Percentiles rank a stretch among this genome's conserved stretches.
These are phyloP conservation scores for Persicaria tinctoria DNA, from an alignment of 148 eudicot genomes.

Conservation along the genomic window DNA sequence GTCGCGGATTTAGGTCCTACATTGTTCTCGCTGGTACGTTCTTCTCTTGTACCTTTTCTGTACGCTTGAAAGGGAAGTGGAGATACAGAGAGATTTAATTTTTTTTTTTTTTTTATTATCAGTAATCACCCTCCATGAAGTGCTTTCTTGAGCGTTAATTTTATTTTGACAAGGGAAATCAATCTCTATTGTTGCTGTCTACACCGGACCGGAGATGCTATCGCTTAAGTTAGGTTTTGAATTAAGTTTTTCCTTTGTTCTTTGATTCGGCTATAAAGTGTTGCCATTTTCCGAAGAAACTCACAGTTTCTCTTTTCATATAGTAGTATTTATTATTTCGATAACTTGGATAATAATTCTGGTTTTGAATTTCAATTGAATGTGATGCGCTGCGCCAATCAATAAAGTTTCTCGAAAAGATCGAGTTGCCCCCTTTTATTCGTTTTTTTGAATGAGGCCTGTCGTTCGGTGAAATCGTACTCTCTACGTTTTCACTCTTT, in stretches of 20 bases:
- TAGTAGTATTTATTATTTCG: neutral
- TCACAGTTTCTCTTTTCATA: neutral
- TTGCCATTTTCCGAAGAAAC: neutral
- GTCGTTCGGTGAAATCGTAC: conserved; percentile 6
- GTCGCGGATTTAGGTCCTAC: neutral
- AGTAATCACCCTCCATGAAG: neutral
- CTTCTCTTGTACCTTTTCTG: neutral
- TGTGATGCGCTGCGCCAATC: conserved; percentile 3
- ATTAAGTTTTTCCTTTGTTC: neutral
- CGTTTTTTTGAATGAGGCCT: neutral
- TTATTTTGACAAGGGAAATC: neutral
- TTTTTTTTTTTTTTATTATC: neutral
- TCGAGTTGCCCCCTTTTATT: neutral
- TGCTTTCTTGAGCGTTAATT: neutral
- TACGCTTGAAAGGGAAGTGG: neutral
- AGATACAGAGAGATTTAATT: neutral
- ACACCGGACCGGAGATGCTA: neutral
- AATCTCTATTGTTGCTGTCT: neutral
- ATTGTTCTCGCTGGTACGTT: neutral
- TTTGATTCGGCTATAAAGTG: neutral
- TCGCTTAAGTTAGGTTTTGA: neutral
- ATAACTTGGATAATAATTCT: neutral
- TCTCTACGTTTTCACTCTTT: neutral
- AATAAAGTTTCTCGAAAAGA: neutral
- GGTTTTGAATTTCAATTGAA: conserved; percentile 4